Base-by-base conservation (phyloP, 805 yeast genomes). In the Kodamaea fukazawae region DNA sequence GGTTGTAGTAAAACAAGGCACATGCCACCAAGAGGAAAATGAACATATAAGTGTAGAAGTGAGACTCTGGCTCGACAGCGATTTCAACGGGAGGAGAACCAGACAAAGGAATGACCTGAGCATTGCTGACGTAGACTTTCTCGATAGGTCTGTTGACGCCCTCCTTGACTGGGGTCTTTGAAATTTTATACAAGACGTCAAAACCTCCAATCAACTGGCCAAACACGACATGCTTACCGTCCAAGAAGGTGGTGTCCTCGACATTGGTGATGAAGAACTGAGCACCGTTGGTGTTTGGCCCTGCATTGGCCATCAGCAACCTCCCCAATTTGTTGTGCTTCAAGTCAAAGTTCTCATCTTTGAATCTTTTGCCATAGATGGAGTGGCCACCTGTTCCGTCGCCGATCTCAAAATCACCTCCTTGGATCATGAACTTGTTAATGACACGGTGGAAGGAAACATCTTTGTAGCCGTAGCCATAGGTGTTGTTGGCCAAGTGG, bases 381-480 rank as follows among this genome's bases (percentile, higher is more conserved):
- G 49, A 44, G 28, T 46, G 28, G 18, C 55, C 55, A 3, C 55
- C 55, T 7, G 46, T 42, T 4, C 47, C 50, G 12, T 27, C 47
- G 4, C 43, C 53, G 16, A 33, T 23, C 33, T 51, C 52, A 32
- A 60, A 57, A 36, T 60, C 61, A 7, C 74, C 74, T 7, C 69
- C 67, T 39, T 69, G 74, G 20, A 68, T 54, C 62, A 69, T 60
- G 40, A 65, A 67, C 36, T 59, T 48, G 36, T 54, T 42, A 14
- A 69, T 58, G 16, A 67, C 51, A 13, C 74, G 47, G 51, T 69
- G 73, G 48, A 69, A 61, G 7, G 36, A 16, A 15, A 49, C 38
- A 30, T 43, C 30, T 16, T 45, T 29, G 48, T 53, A 57, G 9
- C 59, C 60, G 41, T 48, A 59, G 3, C 65, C 66, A 20, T 50